Conservation (phyloP, 495 filamentous ascomycete species). For the Entonaema liquescens region DNA sequence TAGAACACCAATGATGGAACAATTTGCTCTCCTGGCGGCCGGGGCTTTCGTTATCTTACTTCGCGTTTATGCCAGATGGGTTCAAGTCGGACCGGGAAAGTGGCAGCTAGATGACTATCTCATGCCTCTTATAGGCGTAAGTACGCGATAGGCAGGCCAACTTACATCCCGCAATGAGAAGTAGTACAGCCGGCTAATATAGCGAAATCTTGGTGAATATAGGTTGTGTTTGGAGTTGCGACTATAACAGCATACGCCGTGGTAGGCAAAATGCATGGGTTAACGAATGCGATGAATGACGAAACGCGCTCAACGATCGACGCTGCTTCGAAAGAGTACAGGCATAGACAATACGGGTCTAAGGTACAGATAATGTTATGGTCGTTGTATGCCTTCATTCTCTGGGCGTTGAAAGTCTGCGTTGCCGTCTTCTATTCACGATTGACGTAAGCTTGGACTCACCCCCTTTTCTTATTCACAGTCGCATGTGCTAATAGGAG, state of each 20-base stretch:
- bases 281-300: slow-evolving; percentile 71
- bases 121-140: slow-evolving; percentile 65
- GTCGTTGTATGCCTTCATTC: slow-evolving; percentile 59
- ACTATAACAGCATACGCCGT: slow-evolving; percentile 46
- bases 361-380: slow-evolving; percentile 1
- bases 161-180: slow-evolving; percentile 42
- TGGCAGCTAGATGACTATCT: slow-evolving; percentile 68
- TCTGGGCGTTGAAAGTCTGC: slow-evolving; percentile 68
- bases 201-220: too few species aligned
- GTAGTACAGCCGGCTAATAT: too few species aligned
- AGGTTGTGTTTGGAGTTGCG: too few species aligned
- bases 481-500: too few species aligned
- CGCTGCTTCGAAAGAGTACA: slow-evolving; percentile 58
- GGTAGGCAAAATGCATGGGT: slow-evolving; percentile 55
- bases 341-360: slow-evolving; percentile 29
- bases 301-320: slow-evolving; percentile 56
- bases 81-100: slow-evolving; percentile 58
- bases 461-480: slow-evolving; percentile 46
- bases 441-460: slow-evolving; percentile 64
- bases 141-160: slow-evolving; percentile 27
- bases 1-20: slow-evolving; percentile 45
- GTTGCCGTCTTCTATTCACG: slow-evolving; percentile 69
- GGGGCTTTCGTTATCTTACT: slow-evolving; percentile 60
- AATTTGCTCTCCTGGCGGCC: slow-evolving; percentile 60
- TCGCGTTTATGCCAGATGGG: slow-evolving; percentile 60